Evolutionary conservation across 2,329 filamentous ascomycete genomes (phyloP).

Genomic region (Aspergillus brasiliensis): DNA sequence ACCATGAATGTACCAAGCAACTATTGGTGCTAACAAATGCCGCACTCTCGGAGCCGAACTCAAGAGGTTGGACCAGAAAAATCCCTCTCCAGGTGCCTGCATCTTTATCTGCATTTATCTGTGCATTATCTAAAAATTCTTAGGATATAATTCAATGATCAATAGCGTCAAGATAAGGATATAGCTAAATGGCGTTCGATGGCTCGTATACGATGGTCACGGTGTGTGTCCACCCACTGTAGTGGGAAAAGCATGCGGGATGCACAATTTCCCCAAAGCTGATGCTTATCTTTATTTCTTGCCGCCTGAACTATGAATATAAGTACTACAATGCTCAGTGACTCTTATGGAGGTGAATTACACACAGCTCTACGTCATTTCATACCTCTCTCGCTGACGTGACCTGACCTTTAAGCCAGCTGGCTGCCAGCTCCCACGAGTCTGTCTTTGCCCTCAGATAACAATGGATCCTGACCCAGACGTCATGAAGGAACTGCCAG

Average conservation of each 20-base stretch:
- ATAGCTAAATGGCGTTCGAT: neutral
- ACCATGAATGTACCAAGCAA: neutral
- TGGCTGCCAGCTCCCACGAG: too few relatives aligned
- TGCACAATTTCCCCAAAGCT: neutral
- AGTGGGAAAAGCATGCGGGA: neutral
- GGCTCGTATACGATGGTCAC: neutral
- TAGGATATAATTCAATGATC: neutral
- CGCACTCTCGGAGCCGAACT: constrained; percentile 5
- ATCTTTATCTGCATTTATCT: neutral
- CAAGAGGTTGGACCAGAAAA: neutral
- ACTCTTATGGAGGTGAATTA: neutral
- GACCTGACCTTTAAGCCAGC: neutral
- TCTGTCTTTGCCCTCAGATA: too few relatives aligned
- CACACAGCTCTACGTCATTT: neutral
- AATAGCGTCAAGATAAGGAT: constrained; percentile 1
- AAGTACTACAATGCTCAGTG: neutral
- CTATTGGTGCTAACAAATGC: constrained; percentile 20
- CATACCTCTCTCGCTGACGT: neutral
- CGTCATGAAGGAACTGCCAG: neutral
- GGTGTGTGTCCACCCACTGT: neutral
- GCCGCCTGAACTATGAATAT: neutral
- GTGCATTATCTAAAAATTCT: neutral
- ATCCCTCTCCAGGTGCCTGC: neutral
- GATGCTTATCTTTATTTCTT: neutral
- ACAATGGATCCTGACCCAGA: neutral